phyloP scores from a whole-genome alignment of 345 rosid genomes.

The Salix udensis region DNA sequence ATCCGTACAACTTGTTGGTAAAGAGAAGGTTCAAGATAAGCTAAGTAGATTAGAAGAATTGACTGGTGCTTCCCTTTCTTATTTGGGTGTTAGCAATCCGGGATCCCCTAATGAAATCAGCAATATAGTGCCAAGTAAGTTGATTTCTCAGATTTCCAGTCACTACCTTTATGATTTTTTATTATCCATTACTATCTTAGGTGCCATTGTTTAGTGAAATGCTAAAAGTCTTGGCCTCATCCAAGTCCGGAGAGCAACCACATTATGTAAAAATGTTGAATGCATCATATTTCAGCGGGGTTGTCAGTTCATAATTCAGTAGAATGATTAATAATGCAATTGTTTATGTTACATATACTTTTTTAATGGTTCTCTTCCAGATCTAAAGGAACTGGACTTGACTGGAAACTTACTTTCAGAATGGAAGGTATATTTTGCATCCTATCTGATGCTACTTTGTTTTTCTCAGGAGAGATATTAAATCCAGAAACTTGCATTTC shows the following conservation, averaged over 20 bases:
- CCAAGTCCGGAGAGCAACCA: too few relatives aligned
- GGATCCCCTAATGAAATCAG: constrained; percentile 51
- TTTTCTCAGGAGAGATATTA: not conserved
- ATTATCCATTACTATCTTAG: not conserved
- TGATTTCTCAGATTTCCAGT: not conserved
- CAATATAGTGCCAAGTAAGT: constrained; percentile 57
- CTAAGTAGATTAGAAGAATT: constrained; percentile 72
- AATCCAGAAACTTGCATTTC: not conserved
- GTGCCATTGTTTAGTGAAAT: too few relatives aligned
- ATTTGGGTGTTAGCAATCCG: constrained; percentile 68
- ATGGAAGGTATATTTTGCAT: constrained; percentile 61
- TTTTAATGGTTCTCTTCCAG: constrained; percentile 38
- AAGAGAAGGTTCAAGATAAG: constrained; percentile 74
- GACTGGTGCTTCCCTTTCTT: constrained; percentile 60
- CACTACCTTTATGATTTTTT: too few relatives aligned
- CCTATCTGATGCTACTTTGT: not conserved
- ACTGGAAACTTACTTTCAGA: constrained; percentile 85
- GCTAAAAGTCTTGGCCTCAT: too few relatives aligned
- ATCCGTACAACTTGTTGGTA: constrained; percentile 70
- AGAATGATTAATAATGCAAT: not conserved
- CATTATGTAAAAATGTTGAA: too few relatives aligned
- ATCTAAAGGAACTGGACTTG: constrained; percentile 75
- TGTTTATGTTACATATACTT: not conserved
- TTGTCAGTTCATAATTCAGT: too few relatives aligned
- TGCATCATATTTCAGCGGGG: too few relatives aligned